Percentiles rank a stretch among this genome's conserved stretches.
These are phyloP conservation scores for Pleurotus citrinopileatus DNA, from an alignment of 768 basidiomycete genomes.

Conservation along the genomic window DNA sequence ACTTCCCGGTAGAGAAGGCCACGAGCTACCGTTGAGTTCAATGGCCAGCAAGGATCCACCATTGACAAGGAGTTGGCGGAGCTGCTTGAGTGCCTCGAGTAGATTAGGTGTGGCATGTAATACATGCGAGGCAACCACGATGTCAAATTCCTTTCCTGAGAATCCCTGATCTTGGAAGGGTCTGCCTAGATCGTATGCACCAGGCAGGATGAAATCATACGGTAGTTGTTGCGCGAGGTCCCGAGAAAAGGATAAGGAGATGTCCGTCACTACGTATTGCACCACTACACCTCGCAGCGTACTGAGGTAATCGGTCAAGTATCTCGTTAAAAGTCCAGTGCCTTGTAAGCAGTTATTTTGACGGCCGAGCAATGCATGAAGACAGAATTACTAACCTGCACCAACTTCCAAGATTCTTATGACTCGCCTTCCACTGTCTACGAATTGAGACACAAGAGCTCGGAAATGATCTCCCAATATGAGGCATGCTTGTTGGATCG, in stretches of 20 bases:
- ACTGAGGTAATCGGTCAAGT: background rate
- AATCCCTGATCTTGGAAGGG: background rate
- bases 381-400: background rate
- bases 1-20: background rate
- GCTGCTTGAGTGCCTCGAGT: background rate
- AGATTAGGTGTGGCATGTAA: background rate
- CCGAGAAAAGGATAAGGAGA: background rate
- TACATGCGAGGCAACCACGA: background rate
- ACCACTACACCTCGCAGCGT: background rate
- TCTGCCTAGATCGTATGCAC: background rate
- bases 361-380: background rate
- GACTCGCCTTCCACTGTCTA: background rate
- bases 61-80: background rate
- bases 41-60: background rate
- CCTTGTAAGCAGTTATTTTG: background rate
- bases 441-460: background rate
- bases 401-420: slow-evolving; percentile 3
- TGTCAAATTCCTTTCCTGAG: background rate
- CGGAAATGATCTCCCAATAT: background rate
- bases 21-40: background rate
- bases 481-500: background rate
- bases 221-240: background rate
- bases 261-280: background rate
- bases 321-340: background rate
- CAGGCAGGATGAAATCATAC: background rate